A percentile compares a stretch with the other conserved stretches of the same genome.
Conservation (phyloP, 2,329 filamentous ascomycete genomes). For the Capronia coronata region DNA sequence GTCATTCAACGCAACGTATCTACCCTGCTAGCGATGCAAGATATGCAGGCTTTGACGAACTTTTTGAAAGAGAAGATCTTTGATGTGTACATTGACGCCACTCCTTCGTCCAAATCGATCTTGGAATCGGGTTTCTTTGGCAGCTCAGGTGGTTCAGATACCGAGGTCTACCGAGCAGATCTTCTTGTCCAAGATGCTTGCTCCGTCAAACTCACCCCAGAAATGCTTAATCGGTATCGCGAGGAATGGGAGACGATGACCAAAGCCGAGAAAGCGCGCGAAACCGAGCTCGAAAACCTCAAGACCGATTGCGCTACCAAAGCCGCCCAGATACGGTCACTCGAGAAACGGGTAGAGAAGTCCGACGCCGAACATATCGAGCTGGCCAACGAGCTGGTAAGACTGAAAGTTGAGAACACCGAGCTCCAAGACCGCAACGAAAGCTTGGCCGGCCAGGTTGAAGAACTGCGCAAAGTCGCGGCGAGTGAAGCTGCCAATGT, state of each 20-base stretch:
- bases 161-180: slow-evolving; percentile 92
- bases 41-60: slow-evolving; percentile 81
- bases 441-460: slow-evolving; percentile 73
- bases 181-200: slow-evolving; percentile 90
- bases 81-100: slow-evolving; percentile 92
- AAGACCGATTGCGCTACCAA: slow-evolving; percentile 61
- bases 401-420: slow-evolving; percentile 88
- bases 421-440: slow-evolving; percentile 86
- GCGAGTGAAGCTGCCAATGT: slow-evolving; percentile 85
- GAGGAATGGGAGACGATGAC: slow-evolving; percentile 89
- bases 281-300: slow-evolving; percentile 71
- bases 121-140: slow-evolving; percentile 97
- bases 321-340: slow-evolving; percentile 67
- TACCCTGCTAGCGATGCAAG: slow-evolving; percentile 71
- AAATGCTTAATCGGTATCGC: slow-evolving; percentile 73
- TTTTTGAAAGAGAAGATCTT: slow-evolving; percentile 93
- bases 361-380: slow-evolving; percentile 86
- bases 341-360: slow-evolving; percentile 83
- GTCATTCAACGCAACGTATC: slow-evolving; percentile 91
- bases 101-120: slow-evolving; percentile 85
- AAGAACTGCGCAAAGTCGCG: slow-evolving; percentile 76
- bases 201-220: slow-evolving; percentile 74
- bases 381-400: slow-evolving; percentile 83
- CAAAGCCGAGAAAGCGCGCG: slow-evolving; percentile 71
- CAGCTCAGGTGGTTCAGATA: slow-evolving; percentile 79